Conservation (phyloP, 1,284 basidiomycete species). For the Ganoderma sp. region DNA sequence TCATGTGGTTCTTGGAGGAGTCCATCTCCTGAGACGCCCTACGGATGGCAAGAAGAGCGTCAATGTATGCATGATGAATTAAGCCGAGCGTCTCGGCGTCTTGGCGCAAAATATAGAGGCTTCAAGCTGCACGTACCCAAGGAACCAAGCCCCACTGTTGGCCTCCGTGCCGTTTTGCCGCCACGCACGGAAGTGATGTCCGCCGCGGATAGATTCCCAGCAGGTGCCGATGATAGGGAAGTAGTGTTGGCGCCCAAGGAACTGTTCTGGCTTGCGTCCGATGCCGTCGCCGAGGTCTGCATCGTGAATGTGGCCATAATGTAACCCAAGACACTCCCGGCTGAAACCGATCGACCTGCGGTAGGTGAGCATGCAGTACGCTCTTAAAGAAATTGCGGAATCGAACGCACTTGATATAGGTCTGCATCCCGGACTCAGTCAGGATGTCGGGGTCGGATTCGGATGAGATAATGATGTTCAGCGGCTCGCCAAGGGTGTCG, state of each 20-base stretch:
- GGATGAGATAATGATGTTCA: constrained; percentile 55
- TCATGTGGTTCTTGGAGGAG: constrained; percentile 70
- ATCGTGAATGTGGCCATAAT: constrained; percentile 50
- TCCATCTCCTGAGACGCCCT: constrained; percentile 79
- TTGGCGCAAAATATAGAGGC: background rate
- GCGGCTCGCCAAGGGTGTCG: constrained; percentile 49
- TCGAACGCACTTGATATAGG: constrained; percentile 48
- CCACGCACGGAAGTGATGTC: constrained; percentile 56
- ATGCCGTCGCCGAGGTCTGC: constrained; percentile 55
- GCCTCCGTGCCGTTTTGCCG: constrained; percentile 52
- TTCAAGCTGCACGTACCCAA: constrained; percentile 43
- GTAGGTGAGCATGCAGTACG: background rate
- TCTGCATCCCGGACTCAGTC: constrained; percentile 47
- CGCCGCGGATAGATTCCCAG: constrained; percentile 55
- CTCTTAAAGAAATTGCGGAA: background rate
- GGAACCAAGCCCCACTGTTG: constrained; percentile 53
- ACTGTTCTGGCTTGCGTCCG: constrained; percentile 48
- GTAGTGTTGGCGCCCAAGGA: constrained; percentile 51
- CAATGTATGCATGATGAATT: background rate
- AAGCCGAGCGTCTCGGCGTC: background rate
- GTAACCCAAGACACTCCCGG: constrained; percentile 53
- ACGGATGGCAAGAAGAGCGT: constrained; percentile 13
- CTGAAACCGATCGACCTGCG: constrained; percentile 72
- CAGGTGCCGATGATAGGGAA: constrained; percentile 53
- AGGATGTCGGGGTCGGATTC: constrained; percentile 52